These are phyloP conservation scores for Circinella umbellata DNA, from an alignment of 371 early-diverging fungal genomes.

Conservation along the genomic window DNA sequence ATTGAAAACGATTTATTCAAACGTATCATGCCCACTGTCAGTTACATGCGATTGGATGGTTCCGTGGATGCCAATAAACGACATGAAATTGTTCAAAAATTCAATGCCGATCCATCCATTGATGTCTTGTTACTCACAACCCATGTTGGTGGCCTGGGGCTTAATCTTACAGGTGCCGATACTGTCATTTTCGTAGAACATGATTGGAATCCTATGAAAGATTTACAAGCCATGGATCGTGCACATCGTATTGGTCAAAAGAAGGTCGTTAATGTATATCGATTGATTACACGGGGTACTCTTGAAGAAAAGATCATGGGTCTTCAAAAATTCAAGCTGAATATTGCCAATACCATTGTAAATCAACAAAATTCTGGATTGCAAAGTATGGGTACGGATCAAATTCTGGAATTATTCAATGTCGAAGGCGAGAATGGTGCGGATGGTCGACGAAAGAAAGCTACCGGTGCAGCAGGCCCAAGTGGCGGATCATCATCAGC, in stretches of 20 bases:
- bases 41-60: constrained; percentile 98
- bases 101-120: constrained; percentile 97
- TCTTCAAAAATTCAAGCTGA: constrained; percentile 98
- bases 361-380: constrained; percentile 97
- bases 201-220: constrained; percentile 99
- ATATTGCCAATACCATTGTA: constrained; percentile 97
- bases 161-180: constrained; percentile 99
- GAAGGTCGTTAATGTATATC: constrained; percentile 95
- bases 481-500: background rate
- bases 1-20: constrained; percentile 92
- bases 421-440: constrained; percentile 56
- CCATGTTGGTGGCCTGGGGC: constrained; percentile 98
- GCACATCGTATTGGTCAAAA: constrained; percentile 98
- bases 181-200: constrained; percentile 99
- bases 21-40: constrained; percentile 84
- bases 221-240: constrained; percentile 98
- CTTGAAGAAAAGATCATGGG: constrained; percentile 98
- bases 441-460: constrained; percentile 36
- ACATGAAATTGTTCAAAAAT: constrained; percentile 91
- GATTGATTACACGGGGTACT: constrained; percentile 90
- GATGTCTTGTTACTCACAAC: constrained; percentile 97
- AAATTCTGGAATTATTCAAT: constrained; percentile 92
- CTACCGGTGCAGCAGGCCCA: constrained; percentile 29
- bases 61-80: constrained; percentile 84
- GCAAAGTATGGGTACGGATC: constrained; percentile 92